Evolutionary conservation across 805 yeast genomes (phyloP).

Genomic region (Hanseniaspora lachancei): DNA sequence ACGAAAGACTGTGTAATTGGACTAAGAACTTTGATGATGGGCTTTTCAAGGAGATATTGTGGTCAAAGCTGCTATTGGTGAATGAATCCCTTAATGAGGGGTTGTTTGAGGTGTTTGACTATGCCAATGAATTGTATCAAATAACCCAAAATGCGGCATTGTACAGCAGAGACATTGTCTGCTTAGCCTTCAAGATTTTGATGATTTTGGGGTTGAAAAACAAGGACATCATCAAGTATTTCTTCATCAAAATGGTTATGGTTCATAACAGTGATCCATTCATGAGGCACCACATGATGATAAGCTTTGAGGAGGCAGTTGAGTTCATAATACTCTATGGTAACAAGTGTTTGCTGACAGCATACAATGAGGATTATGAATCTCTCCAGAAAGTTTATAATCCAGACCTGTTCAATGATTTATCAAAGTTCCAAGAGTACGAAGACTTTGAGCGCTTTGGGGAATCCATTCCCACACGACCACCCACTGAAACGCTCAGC

Average conservation of each 20-base stretch:
- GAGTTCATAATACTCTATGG: constrained; percentile 60
- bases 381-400: constrained; percentile 22
- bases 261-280: constrained; percentile 43
- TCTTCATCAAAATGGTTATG: constrained; percentile 36
- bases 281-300: constrained; percentile 39
- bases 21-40: not conserved
- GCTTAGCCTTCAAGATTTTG: constrained; percentile 58
- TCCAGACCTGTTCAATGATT: constrained; percentile 17
- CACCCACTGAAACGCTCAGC: constrained; percentile 11
- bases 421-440: not conserved
- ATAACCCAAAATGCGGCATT: not conserved
- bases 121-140: constrained; percentile 3
- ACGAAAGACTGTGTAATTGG: constrained; percentile 11
- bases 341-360: constrained; percentile 38
- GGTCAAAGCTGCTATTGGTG: constrained; percentile 22
- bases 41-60: not conserved
- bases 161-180: constrained; percentile 31
- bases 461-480: not conserved
- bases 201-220: constrained; percentile 60
- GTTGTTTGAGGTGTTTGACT: constrained; percentile 7
- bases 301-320: constrained; percentile 37
- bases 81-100: not conserved
- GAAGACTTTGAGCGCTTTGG: constrained; percentile 7
- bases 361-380: constrained; percentile 45
- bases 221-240: constrained; percentile 43